phyloP scores from a whole-genome alignment of 768 basidiomycete species.

The Aureoboletus auriporus region DNA sequence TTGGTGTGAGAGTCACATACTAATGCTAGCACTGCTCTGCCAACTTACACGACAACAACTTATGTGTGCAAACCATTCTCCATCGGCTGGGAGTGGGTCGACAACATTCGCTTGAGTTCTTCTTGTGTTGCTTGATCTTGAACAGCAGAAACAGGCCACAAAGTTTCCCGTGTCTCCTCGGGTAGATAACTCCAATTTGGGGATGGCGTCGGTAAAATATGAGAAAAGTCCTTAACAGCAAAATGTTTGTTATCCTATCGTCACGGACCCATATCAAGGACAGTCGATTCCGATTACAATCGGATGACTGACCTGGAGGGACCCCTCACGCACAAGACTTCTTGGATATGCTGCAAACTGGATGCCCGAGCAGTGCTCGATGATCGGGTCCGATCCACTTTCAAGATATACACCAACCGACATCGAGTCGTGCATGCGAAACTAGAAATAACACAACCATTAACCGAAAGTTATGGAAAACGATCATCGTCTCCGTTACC shows the following conservation, averaged over 20 bases:
- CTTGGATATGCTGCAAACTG: slow-evolving; percentile 63
- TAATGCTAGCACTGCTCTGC: too few relatives aligned
- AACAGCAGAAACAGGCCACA: slow-evolving; percentile 22
- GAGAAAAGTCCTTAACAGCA: slow-evolving; percentile 81
- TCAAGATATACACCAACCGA: slow-evolving; percentile 63
- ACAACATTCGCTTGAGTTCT: slow-evolving; percentile 18
- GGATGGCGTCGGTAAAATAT: slow-evolving; percentile 70
- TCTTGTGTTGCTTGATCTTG: slow-evolving; percentile 12
- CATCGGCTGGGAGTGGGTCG: not conserved
- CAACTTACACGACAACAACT: not conserved
- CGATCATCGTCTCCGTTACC: slow-evolving; percentile 36
- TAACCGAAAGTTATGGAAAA: not conserved
- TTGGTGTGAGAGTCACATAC: not conserved
- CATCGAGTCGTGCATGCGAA: slow-evolving; percentile 80
- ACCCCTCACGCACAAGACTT: not conserved
- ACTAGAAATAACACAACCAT: slow-evolving; percentile 41
- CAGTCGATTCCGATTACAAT: not conserved
- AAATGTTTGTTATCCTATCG: slow-evolving; percentile 36
- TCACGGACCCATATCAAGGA: not conserved
- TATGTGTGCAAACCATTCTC: not conserved
- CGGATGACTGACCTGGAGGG: slow-evolving; percentile 14
- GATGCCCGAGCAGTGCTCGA: slow-evolving; percentile 67
- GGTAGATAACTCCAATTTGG: slow-evolving; percentile 58
- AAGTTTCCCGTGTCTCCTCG: slow-evolving; percentile 11
- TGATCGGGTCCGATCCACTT: slow-evolving; percentile 69